Evolutionary conservation across 2,329 filamentous ascomycete genomes (phyloP), one percentile per base, ranked within the genome.

Genomic region (Pseudocercospora pini-densiflorae): DNA sequence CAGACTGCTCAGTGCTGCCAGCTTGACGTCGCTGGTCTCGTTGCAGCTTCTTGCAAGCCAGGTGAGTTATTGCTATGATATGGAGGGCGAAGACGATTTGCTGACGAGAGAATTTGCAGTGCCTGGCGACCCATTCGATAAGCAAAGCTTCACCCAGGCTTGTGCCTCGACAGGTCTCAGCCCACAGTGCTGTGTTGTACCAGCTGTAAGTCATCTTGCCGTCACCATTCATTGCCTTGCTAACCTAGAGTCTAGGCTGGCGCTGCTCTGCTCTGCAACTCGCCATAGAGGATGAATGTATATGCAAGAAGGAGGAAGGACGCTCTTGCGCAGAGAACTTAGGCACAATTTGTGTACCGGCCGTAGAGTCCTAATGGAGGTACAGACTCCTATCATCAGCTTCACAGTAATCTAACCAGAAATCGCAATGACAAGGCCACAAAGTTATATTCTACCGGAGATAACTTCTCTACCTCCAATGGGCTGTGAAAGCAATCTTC

Each of bases 61-160:
- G 43, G 62, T 64, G 33, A 60, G 62, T 64, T 12, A 19, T 27
- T 19, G 6, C 2, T 16, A n/a, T 40, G 8, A 12, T 19, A 5
- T 27, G 10, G 4, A 7, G 5, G 0, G 4, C n/a, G 6, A 14
- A 9, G 19, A 14, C 9, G 27, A 54, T n/a, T 23, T 45, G 31
- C 47, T 64, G 47, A 64, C 40, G 21, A 29, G 24, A 14, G 27
- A 43, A 23, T 16, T 16, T 9, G 31, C 33, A 64, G 62, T 58
- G 33, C 55, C 55, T 21, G 55, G 55, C 61, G 81, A 85, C 69
- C 80, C 81, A 78, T 91, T 94, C 82, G 87, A 89, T 78, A 94
- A 97, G 82, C 94, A 98, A 88, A 95, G 91, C 76, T 98, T 96
- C 77, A 94, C 97, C 86, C 93, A 97, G 85, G 62, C 62, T 27